Percentiles rank a stretch among this genome's conserved stretches.
Conservation (phyloP, 345 rosid genomes). For the Garcia nutans region DNA sequence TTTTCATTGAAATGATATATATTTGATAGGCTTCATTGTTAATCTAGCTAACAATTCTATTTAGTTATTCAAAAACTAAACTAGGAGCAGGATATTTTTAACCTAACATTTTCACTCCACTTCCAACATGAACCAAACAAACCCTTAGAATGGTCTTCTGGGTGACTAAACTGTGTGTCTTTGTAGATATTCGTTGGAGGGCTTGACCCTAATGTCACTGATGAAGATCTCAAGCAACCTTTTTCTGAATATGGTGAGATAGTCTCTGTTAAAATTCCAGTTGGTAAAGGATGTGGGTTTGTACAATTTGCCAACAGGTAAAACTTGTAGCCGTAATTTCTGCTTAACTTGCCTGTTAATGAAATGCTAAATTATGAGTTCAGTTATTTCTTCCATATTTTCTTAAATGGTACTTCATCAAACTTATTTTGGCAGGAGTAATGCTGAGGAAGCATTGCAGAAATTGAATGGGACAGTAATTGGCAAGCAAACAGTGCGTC, state of each 20-base stretch:
- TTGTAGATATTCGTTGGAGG: slow-evolving; percentile 96
- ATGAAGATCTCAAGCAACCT: slow-evolving; percentile 81
- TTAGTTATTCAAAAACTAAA: no score
- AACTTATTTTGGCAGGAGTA: slow-evolving; percentile 41
- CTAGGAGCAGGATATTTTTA: no score
- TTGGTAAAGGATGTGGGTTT: slow-evolving; percentile 92
- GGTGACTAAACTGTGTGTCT: slow-evolving; percentile 27
- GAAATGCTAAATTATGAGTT: background rate
- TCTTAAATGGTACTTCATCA: background rate
- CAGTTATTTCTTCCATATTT: slow-evolving; percentile 8
- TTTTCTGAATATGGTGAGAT: slow-evolving; percentile 84
- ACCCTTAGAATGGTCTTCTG: slow-evolving; percentile 7
- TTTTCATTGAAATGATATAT: no score
- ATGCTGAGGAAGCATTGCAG: slow-evolving; percentile 93
- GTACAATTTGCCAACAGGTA: slow-evolving; percentile 89
- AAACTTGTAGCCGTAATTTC: slow-evolving; percentile 13
- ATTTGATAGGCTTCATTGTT: no score
- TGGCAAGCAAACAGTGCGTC: slow-evolving; percentile 72
- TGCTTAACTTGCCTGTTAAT: background rate
- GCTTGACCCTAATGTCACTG: slow-evolving; percentile 81
- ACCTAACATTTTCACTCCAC: no score
- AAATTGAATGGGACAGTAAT: slow-evolving; percentile 60
- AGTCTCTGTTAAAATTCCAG: slow-evolving; percentile 84
- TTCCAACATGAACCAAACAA: no score
- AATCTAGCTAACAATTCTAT: no score